Conservation (phyloP, 257 asterid genomes). For the Solanum arcanum region DNA sequence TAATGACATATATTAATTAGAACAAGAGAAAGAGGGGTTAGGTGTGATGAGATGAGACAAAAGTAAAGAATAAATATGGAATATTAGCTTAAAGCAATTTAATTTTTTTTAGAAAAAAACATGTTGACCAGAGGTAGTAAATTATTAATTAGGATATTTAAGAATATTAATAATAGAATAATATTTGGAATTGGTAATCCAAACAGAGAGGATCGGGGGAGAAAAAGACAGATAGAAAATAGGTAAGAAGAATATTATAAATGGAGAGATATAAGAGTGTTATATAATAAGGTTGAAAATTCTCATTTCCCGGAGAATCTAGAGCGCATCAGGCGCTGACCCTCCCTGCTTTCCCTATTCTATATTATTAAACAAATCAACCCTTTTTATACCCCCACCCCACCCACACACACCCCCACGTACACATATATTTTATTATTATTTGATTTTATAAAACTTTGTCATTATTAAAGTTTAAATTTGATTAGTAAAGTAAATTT, state of each 20-base stretch:
- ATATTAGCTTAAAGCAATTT: constrained; percentile 12
- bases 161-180: neutral
- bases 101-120: neutral
- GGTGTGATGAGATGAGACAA: constrained; percentile 26
- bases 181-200: constrained; percentile 5
- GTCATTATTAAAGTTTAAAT: too few species aligned
- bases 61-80: constrained; percentile 29
- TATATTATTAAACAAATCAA: constrained; percentile 12
- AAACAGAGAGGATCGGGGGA: constrained; percentile 13
- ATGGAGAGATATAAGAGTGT: constrained; percentile 13
- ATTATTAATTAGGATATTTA: constrained; percentile 6
- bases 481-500: too few species aligned
- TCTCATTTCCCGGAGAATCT: constrained; percentile 68
- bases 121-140: constrained; percentile 19
- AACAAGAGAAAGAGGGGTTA: neutral
- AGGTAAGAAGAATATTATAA: constrained; percentile 8
- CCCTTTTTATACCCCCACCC: neutral
- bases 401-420: neutral
- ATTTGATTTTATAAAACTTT: neutral
- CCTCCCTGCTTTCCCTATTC: constrained; percentile 27
- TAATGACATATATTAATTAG: neutral
- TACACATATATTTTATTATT: neutral
- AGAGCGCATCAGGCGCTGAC: constrained; percentile 99
- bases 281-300: constrained; percentile 24
- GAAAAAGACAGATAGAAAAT: neutral